Base-by-base conservation (phyloP, 179 eudicot genomes). In the Actinidia polygama region DNA sequence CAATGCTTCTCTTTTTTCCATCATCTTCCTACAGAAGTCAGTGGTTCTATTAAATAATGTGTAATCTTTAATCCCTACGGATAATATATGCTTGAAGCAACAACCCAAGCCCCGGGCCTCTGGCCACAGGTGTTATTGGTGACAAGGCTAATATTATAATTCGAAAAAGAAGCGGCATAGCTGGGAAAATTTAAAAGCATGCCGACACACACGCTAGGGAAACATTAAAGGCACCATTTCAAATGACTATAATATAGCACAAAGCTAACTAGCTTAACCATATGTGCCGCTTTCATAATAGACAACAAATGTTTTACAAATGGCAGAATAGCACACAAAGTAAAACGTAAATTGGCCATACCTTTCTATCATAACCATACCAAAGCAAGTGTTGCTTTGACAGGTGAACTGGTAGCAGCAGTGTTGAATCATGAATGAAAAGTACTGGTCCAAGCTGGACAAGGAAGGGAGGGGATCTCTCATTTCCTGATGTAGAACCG, bases 341-440 rank as follows among this genome's bases (percentile, higher is more conserved):
- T 51, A 51, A 7, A 74, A 6, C 53, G 30, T 50, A 73, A 64
- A 62, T 26, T 47, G 44, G 64, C 3, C 81, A 18, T 90, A 96
- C 99, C 99, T 96, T 96, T 80, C 95, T 90, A 87, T 96, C 99
- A 86, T 94, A 96, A 51, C 99, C 98, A 81, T 96, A 96, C 99
- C 99, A 96, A 87, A 96, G 96, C 90, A 95, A 79, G 84, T 96
- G 99, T 74, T 93, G 94, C 85, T 96, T 96, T 49, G 99, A 96
- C 79, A 96, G 85, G 86, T 95, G 99, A 78, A 96, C 85, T 21
- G 99, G 98, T 85, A 96, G 82, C 69, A 96, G 95, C 83, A 96
- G 90, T 47, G 99, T 96, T 53, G 99, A 89, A 90, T 95, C 98
- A 68, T 98, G 97, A 69, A 95, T 91, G 87, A 95, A 93, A 67